Evolutionary conservation across 805 yeast genomes (phyloP).

Genomic region (Zygotorulaspora sp.): DNA sequence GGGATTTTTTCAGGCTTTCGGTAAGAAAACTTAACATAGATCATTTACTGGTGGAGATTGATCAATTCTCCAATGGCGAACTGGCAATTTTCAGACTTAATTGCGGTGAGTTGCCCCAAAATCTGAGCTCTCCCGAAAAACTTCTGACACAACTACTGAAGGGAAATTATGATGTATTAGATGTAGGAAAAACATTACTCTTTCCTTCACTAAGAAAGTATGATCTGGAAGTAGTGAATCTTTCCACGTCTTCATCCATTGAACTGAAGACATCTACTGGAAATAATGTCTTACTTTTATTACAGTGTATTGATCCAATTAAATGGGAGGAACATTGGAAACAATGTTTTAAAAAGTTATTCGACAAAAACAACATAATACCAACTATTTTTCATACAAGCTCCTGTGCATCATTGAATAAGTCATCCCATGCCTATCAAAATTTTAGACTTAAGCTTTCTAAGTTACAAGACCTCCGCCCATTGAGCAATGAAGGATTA

Average conservation of each 20-base stretch:
- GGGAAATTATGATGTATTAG: constrained; percentile 14
- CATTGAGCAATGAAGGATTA: constrained; percentile 13
- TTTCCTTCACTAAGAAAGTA: constrained; percentile 25
- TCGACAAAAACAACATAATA: constrained; percentile 11
- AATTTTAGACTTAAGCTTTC: constrained; percentile 18
- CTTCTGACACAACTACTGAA: constrained; percentile 14
- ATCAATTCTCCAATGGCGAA: constrained; percentile 25
- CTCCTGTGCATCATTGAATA: constrained; percentile 13
- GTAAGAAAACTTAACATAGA: constrained; percentile 16
- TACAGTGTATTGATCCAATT: constrained; percentile 23
- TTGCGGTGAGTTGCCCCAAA: constrained; percentile 17
- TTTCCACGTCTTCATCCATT: constrained; percentile 9
- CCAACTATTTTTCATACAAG: constrained; percentile 6
- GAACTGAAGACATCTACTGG: constrained; percentile 23
- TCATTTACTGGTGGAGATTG: constrained; percentile 23
- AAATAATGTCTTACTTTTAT: constrained; percentile 17
- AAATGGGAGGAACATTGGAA: constrained; percentile 31
- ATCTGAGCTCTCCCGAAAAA: constrained; percentile 5
- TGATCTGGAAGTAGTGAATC: constrained; percentile 20
- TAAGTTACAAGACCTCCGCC: constrained; percentile 15
- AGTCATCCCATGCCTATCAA: constrained; percentile 17
- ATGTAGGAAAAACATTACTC: constrained; percentile 27
- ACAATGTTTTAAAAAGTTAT: constrained; percentile 15
- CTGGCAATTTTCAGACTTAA: constrained; percentile 28
- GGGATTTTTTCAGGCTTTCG: constrained; percentile 24